Base-by-base conservation (phyloP, 208 protist species). In the Trypanosoma boissoni region DNA sequence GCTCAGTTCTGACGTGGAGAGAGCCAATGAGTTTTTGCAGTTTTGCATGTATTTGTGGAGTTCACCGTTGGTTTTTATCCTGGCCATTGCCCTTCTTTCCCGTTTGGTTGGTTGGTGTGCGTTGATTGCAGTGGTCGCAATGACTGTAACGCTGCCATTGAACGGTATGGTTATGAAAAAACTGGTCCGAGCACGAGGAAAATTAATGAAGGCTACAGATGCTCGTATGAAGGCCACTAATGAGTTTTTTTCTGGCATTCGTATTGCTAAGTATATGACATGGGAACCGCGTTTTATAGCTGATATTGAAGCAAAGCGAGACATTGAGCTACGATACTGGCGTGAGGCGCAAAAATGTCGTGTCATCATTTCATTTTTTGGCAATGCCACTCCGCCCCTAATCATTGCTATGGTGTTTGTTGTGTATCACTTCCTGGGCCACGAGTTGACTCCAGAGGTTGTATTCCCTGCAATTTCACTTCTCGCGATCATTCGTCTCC, bases 381-480 rank as follows among this genome's bases (percentile, higher is more conserved):
- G 83, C 29, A 57, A 67, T 43, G 68, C 88, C 0, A 65, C 68
- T 21, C 74, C 83, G 24, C 64, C 82, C 21, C 31, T 86, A 31
- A 73, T 90, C 43, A 83, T 73, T 34, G 56, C 72, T 16, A 49
- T 58, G n/a, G 71, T 81, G 4, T 77, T 84, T 43, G 51, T 68
- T 2, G 18, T 80, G 10, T 90, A 79, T 72, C 52, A 76, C 36
- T 10, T 74, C 0, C 52, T 53, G 5, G 88, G 88, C 6, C 34
- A 85, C 39, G 46, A 69, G 24, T 78, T 98, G 12, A 88, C 62
- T 0, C 72, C 91, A 6, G 58, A 83, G 21, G 70, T 92, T 9
- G 91, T 95, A 0, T 98, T 98, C 51, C 91, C 94, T 2, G 53
- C 86, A 20, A 81, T 98, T 28, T 56, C 84, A 6, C 79, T 98